Conservation (phyloP, 345 rosid species). For the Eucalyptus tenuipes region DNA sequence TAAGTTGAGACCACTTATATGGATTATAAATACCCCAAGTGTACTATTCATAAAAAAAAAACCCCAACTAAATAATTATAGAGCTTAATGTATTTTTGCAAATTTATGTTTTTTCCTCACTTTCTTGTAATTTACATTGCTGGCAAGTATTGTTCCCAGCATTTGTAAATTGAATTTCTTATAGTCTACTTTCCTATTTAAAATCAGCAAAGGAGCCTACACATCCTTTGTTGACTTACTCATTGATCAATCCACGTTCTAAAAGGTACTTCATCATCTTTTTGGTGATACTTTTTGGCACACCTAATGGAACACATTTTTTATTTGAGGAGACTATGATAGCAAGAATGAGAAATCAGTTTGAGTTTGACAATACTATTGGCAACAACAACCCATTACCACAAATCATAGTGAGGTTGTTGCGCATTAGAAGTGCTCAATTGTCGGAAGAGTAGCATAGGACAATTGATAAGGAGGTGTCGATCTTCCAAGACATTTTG, state of each 20-base stretch:
- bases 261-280: background rate
- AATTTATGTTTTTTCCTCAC: background rate
- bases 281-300: background rate
- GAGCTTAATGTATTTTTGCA: background rate
- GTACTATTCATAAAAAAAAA: background rate
- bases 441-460: background rate
- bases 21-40: background rate
- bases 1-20: background rate
- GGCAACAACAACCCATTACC: background rate
- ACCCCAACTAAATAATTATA: too few relatives aligned
- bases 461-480: background rate
- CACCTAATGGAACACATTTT: background rate
- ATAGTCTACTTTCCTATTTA: background rate
- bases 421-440: background rate
- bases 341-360: background rate
- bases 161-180: background rate
- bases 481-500: background rate
- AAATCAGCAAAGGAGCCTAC: background rate
- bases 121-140: background rate
- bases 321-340: background rate
- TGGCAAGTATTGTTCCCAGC: background rate
- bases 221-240: background rate
- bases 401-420: background rate
- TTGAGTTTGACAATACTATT: background rate
- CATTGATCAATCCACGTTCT: background rate